Percentiles rank a stretch among this genome's conserved stretches.
Evolutionary conservation across 345 rosid genomes (phyloP).

Genomic region (Melaleuca alternifolia): DNA sequence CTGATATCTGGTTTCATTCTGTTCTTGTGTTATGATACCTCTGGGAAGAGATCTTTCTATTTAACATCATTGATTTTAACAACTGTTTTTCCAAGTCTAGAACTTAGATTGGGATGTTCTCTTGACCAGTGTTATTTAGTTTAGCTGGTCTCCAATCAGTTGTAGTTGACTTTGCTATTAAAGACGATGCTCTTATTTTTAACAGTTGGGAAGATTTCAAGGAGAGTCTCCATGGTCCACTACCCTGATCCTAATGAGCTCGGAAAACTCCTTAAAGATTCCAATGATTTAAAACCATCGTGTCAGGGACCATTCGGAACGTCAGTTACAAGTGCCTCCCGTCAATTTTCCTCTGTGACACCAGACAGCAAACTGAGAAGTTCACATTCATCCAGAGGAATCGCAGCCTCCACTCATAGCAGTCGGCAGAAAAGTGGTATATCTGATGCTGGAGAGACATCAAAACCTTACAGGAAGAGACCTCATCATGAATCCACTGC

Average conservation of each 20-base stretch:
- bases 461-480: constrained; percentile 18
- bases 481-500: constrained; percentile 1
- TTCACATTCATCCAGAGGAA: constrained; percentile 6
- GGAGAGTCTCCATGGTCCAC: constrained; percentile 48
- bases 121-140: neutral
- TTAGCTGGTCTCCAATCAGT: neutral
- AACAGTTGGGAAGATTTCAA: constrained; percentile 50
- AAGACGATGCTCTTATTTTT: constrained; percentile 1
- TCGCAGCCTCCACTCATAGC: constrained; percentile 27
- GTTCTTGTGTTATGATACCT: neutral
- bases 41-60: neutral
- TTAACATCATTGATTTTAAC: neutral
- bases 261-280: constrained; percentile 4
- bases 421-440: constrained; percentile 30
- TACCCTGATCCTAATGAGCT: constrained; percentile 59
- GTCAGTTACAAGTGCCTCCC: constrained; percentile 23
- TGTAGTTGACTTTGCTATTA: neutral
- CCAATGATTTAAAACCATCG: neutral
- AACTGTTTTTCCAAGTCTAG: neutral
- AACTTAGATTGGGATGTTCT: neutral
- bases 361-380: constrained; percentile 20
- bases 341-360: constrained; percentile 13
- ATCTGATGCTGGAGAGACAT: constrained; percentile 20
- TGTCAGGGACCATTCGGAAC: constrained; percentile 19
- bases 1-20: neutral